Evolutionary conservation across 768 basidiomycete genomes (phyloP).

Genomic region (Amanita pallidorosea): DNA sequence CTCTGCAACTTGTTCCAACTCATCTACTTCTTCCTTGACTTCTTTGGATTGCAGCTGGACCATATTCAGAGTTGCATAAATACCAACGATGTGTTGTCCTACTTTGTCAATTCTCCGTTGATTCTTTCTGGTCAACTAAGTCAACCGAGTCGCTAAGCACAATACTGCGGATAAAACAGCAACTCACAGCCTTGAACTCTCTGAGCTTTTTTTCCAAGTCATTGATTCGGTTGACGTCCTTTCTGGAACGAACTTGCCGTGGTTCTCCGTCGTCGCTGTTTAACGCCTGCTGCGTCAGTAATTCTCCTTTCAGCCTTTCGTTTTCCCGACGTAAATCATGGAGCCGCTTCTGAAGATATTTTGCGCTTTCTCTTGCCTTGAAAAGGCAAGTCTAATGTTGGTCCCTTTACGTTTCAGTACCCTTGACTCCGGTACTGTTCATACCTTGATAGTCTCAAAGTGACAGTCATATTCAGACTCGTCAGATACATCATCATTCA

Average conservation of each 20-base stretch:
- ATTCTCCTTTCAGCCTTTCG: constrained; percentile 4
- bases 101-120: constrained; percentile 16
- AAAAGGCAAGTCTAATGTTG: constrained; percentile 9
- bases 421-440: neutral
- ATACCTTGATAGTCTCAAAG: neutral
- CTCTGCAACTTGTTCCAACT: constrained; percentile 17
- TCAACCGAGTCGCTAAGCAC: neutral
- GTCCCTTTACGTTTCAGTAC: neutral
- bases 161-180: neutral
- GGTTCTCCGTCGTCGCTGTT: neutral
- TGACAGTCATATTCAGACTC: neutral
- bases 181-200: constrained; percentile 11
- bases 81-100: neutral
- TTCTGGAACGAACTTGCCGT: constrained; percentile 1
- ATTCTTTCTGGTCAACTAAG: constrained; percentile 12
- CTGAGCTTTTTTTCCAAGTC: constrained; percentile 8
- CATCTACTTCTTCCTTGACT: constrained; percentile 24
- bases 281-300: constrained; percentile 4
- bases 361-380: constrained; percentile 9
- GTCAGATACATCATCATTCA: neutral
- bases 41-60: constrained; percentile 17
- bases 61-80: neutral
- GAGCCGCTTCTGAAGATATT: constrained; percentile 9
- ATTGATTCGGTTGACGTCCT: constrained; percentile 4
- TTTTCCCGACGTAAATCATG: constrained; percentile 12